A percentile compares a stretch with the other conserved stretches of the same genome.
Evolutionary conservation across 345 rosid species (phyloP).

Genomic region (Gossypium australe): DNA sequence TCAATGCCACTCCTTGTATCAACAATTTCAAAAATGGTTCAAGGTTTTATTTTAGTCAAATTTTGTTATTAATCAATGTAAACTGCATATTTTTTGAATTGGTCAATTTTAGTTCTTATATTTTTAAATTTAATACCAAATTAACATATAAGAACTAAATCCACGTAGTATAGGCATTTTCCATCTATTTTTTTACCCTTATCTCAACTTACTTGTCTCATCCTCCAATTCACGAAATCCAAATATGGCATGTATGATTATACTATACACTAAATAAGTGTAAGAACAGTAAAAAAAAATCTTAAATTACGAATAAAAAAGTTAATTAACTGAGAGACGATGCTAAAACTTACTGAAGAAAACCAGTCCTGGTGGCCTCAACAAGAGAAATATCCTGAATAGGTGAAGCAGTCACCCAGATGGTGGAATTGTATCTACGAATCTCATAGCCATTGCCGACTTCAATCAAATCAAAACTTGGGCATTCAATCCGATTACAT

Average conservation of each 20-base stretch:
- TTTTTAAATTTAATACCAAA: too few relatives aligned
- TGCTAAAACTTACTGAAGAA: constrained; percentile 42
- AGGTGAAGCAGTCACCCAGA: constrained; percentile 64
- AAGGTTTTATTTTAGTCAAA: too few relatives aligned
- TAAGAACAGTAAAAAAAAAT: neutral
- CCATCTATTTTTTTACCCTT: too few relatives aligned
- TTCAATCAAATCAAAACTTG: constrained; percentile 46
- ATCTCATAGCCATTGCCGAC: constrained; percentile 59
- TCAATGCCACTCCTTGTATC: too few relatives aligned
- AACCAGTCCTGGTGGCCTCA: constrained; percentile 66
- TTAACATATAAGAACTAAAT: too few relatives aligned
- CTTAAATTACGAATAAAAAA: neutral
- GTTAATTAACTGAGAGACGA: neutral
- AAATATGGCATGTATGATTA: too few relatives aligned
- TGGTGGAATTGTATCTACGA: constrained; percentile 51
- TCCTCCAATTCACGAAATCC: too few relatives aligned
- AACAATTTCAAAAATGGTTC: neutral
- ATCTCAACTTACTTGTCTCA: too few relatives aligned
- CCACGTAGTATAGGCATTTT: too few relatives aligned
- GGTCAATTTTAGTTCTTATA: too few relatives aligned
- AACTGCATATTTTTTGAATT: too few relatives aligned
- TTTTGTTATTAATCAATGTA: too few relatives aligned
- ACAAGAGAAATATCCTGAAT: constrained; percentile 74
- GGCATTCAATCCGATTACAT: constrained; percentile 79
- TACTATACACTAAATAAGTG: neutral